Evolutionary conservation across 164 flowering plant species (phyloP), one percentile per base, ranked within the genome.

Genomic region (Chloranthus sessilifolius): DNA sequence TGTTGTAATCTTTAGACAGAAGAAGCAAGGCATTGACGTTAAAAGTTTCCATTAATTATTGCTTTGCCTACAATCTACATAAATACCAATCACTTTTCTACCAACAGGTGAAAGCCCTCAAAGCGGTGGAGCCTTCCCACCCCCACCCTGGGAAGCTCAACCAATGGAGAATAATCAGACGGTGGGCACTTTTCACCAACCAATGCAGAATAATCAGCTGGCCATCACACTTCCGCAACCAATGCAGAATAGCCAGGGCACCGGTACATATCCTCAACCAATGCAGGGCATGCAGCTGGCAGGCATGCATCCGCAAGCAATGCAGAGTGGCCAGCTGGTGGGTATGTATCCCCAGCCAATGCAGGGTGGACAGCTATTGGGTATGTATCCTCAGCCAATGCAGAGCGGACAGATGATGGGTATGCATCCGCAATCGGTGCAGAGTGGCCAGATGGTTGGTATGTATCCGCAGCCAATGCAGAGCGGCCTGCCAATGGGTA

Each of bases 81-180:
- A 15, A 11, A 3, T 44, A 16, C 20, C 4, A 26, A 14, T 2
- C 6, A 17, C 16, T 47, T 27, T 19, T 14, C 45, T 12, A 33
- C 16, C 21, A 22, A 38, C 56, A 53, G 56, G 53, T 52, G 52
- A 70, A 76, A 85, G 79, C 59, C 50, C 77, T 39, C 73, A 69
- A 58, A 67, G 61, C 45, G 55, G 70, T 50, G 74, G 71, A 3
- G 38, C 91, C 37, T 59, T 92, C 16, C 99, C 99, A 5, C 89
- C 88, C 7, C 97, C 99, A 16, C 99, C 99, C 1, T 88, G 99
- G 99, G 99, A 92, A 65, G 77, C 45, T 33, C 87, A 72, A 59
- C 70, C 71, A n/a, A 50, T 52, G 7, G 58, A 80, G 31, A 61
- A 45, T 19, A 68, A 59, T 30, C 75, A 69, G 8, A 37, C 53